Base-by-base conservation (phyloP, 2,329 filamentous ascomycete genomes). In the Fusarium vanettenii region DNA sequence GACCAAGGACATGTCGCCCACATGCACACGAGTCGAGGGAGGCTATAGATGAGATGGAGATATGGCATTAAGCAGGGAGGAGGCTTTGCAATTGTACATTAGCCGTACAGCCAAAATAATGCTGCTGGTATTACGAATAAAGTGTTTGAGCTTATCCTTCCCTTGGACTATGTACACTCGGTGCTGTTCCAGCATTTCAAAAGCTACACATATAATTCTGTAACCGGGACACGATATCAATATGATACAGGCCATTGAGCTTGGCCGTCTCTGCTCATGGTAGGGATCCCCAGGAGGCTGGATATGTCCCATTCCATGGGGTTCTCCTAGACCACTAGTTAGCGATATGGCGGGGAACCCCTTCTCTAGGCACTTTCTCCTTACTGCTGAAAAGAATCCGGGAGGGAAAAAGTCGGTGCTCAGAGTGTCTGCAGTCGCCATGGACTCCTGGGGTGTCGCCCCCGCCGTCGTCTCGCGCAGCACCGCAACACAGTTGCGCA, bases 301-400 rank as follows among this genome's bases (percentile, higher is more conserved):
- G 77, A 74, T 66, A 79, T 77, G 20, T 79, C 77, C 77, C 77
- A 79, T 22, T 78, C 70, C 60, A 75, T 73, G 9, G 75, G 67
- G 11, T 68, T 77, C n/a, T 74, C 77, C 77, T 79, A 29, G 9
- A 16, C 14, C 37, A 35, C 8, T 4, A 20, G 43, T 79, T 48
- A 78, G 69, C 45, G 41, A 56, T 13, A 14, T 13, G 5, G 10
- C 25, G 20, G 22, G 18, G 13, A 31, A 41, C 16, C 20, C 18
- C 16, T 9, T 22, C 31, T 11, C 25, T 20, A 3, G 27, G 31
- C 7, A 14, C 16, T 10, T 14, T 39, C 37, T 10, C 69, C 77
- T 66, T 59, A 78, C 77, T 25, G 63, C 67, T 35, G 67, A 70
- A 50, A 78, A 69, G 16, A 78, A 48, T 33, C 75, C 69, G 3